Base-by-base conservation (phyloP, 768 basidiomycete species). In the Leccinum truebloodii region DNA sequence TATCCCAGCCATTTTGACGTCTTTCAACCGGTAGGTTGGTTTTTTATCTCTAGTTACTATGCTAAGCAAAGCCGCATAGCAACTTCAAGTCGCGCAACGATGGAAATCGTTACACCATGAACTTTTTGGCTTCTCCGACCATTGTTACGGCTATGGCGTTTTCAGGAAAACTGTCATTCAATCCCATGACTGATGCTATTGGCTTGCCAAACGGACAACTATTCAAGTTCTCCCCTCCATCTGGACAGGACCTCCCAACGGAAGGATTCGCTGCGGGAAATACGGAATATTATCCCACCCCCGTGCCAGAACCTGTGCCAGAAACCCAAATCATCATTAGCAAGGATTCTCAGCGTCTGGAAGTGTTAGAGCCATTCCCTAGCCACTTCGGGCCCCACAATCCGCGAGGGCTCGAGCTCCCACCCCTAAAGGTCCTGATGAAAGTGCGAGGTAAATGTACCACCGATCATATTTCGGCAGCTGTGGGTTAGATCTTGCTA, bases 121-220 rank as follows among this genome's bases (percentile, higher is more conserved):
- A 98, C 76, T 98, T 99, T 80, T 83, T 99, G 59, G 94, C 96
- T 8, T 98, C 95, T 4, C 97, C 97, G 1, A 96, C 95, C 35
- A 82, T 97, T 60, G 97, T 98, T 20, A 98, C 97, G 22, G 97
- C 97, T 1, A 94, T 96, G 93, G 87, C 95, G 1, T 98, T 98
- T 76, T 89, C 94, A 9, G 97, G 96, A 41, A 89, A 86, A 70
- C 81, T 98, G 48, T 88, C 92, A 12, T 99, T 99, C 80, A 95
- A 98, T 71, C 97, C 97, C 2, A 81, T 89, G 68, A 89, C 85
- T 18, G 97, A 99, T 75, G 79, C 83, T 14, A 77, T 88, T 79
- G 50, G 63, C 65, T 73, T 87, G 52, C 83, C 89, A 52, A 84
- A 88, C 44, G 97, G 96, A 24, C 78, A 85, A 67, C 68, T 75